phyloP scores from a whole-genome alignment of 1,139 yeast species.

The Saccharomyces hybrid region DNA sequence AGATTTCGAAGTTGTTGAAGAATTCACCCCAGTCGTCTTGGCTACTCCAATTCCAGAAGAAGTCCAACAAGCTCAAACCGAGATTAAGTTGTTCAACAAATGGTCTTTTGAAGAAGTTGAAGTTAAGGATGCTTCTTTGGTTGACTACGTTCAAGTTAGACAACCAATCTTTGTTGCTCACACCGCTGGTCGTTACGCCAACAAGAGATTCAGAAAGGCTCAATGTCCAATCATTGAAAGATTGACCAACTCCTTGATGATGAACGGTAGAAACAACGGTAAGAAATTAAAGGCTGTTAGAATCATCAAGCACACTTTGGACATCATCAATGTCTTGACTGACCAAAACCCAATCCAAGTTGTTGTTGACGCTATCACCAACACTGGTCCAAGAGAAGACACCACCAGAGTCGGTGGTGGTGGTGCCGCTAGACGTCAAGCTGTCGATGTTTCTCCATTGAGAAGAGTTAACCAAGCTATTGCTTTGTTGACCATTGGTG shows the following conservation, averaged over 20 bases:
- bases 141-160: constrained; percentile 96
- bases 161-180: constrained; percentile 97
- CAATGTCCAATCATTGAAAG: constrained; percentile 99
- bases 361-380: constrained; percentile 96
- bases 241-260: constrained; percentile 98
- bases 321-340: constrained; percentile 93
- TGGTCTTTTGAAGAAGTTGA: constrained; percentile 98
- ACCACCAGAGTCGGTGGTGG: constrained; percentile 99
- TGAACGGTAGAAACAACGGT: constrained; percentile 99
- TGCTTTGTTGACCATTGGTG: constrained; percentile 97
- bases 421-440: constrained; percentile 99
- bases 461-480: constrained; percentile 99
- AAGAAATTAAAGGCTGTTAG: constrained; percentile 99
- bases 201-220: constrained; percentile 99
- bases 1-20: constrained; percentile 63
- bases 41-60: constrained; percentile 96
- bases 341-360: constrained; percentile 99
- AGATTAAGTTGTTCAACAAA: constrained; percentile 97
- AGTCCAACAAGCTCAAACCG: constrained; percentile 91
- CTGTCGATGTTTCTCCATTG: constrained; percentile 99
- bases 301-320: constrained; percentile 98
- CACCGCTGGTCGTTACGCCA: constrained; percentile 99
- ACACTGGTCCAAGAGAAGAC: constrained; percentile 99
- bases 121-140: constrained; percentile 95
- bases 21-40: constrained; percentile 73